Evolutionary conservation across 495 filamentous ascomycete genomes (phyloP), one percentile per base, ranked within the genome.

Genomic region (Lophiotrema nucula): DNA sequence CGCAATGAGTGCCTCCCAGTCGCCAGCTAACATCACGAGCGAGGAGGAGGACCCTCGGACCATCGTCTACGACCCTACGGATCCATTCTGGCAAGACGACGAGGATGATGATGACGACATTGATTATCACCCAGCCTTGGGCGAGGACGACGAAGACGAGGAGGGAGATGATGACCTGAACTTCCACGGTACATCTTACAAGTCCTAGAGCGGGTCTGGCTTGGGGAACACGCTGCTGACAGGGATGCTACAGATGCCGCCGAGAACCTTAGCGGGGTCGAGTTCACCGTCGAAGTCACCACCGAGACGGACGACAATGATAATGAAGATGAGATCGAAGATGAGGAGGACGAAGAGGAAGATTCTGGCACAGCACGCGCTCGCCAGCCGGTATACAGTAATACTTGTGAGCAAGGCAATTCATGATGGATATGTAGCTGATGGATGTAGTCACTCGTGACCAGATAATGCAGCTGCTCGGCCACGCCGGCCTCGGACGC

Each of bases 401-500:
- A 51, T 54, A 42, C n/a, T n/a, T n/a, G n/a, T n/a, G n/a, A n/a
- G n/a, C n/a, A n/a, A n/a, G n/a, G n/a, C n/a, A n/a, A n/a, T n/a
- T n/a, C n/a, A n/a, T n/a, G n/a, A n/a, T n/a, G n/a, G n/a, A n/a
- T n/a, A n/a, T n/a, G n/a, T n/a, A n/a, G 50, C 65, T 71, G 62
- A 71, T 56, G 24, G 47, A 69, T 57, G 62, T 64, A 70, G 74
- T 74, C 45, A 72, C 73, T 41, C 67, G 65, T 31, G 61, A 68
- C 53, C 70, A 74, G 56, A 70, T 77, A 26, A 39, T 78, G 37
- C 72, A 73, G 62, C 47, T 78, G 19, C 65, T 78, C 10, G 62
- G 71, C 1, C 63, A 73, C 25, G 62, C 64, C n/a, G 71, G 73
- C 10, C 44, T 78, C 2, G 69, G 65, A n/a, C 61, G 66, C 6